Base-by-base conservation (phyloP, 306 rosid species). In the Vachellia pachyceras region DNA sequence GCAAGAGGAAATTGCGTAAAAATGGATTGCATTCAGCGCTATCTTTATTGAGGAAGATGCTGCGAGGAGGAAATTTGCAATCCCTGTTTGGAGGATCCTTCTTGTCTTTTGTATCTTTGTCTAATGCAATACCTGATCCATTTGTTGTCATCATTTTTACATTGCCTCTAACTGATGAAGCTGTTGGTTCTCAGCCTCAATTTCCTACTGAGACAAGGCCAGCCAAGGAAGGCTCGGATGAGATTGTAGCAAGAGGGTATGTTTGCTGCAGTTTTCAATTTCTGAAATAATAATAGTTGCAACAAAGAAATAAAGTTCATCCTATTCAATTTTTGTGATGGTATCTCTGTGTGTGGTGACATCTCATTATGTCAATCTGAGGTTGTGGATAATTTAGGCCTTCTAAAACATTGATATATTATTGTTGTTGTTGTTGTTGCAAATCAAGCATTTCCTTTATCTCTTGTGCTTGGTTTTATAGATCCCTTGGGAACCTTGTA, bases 11-110 rank as follows among this genome's bases (percentile, higher is more conserved):
- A 89, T 83, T 92, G 23, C 90, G 94, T 11, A 95, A 90, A 88
- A 88, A 93, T 78, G 97, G 95, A 76, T 87, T 97, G 73, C 93
- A 93, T 82, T 89, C 97, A 61, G 91, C 97, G 1, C 91, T 93
- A 50, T 90, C 97, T 41, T 79, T 95, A 82, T 82, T 91, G 89
- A 91, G 89, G 91, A 90, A 86, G 87, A 97, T 91, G 87, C 92
- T 95, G 49, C 86, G 90, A 77, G 97, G 91, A 82, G 97, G 93
- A 87, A 89, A 79, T 75, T 87, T 93, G 79, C 99, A 89, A 61
- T 91, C 95, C 76, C 94, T 93, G 57, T 91, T 95, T 57, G 94
- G 94, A 37, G 87, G 95, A 14, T 90, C 97, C 52, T n/a, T n/a
- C n/a, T 88, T 93, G 47, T 86, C 91, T 89, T 69, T 85, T 86